Evolutionary conservation across 768 basidiomycete species (phyloP).

Genomic region (Hypsizygus marmoreus): DNA sequence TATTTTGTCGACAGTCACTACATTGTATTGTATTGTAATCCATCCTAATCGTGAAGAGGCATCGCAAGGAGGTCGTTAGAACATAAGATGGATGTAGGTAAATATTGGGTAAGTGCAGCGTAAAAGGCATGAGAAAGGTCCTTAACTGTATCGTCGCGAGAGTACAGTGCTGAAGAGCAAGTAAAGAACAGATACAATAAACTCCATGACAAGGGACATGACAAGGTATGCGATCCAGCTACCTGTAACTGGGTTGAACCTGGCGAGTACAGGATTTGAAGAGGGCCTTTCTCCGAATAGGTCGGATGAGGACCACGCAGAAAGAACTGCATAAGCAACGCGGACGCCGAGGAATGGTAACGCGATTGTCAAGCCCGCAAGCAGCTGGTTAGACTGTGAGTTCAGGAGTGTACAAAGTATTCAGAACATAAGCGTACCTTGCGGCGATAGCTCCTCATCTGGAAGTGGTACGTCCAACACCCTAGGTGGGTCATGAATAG

Average conservation of each 20-base stretch:
- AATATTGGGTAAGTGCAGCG: neutral
- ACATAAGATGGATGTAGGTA: constrained; percentile 2
- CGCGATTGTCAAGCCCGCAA: constrained; percentile 52
- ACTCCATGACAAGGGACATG: constrained; percentile 66
- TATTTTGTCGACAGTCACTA: constrained; percentile 3
- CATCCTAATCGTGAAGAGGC: constrained; percentile 6
- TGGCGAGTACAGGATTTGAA: constrained; percentile 44
- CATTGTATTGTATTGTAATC: constrained; percentile 5
- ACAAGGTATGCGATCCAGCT: constrained; percentile 59
- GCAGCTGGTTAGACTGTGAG: constrained; percentile 42
- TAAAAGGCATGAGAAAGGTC: neutral
- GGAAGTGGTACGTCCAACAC: constrained; percentile 48
- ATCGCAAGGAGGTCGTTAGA: constrained; percentile 2
- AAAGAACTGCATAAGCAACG: constrained; percentile 58
- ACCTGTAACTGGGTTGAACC: constrained; percentile 59
- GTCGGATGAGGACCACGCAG: constrained; percentile 57
- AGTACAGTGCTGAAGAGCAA: constrained; percentile 47
- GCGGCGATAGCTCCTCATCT: constrained; percentile 47
- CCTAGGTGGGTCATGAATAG: constrained; percentile 42
- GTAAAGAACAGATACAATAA: constrained; percentile 48
- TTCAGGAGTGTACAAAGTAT: neutral
- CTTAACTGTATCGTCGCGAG: constrained; percentile 29
- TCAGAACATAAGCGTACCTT: constrained; percentile 33
- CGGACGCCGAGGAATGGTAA: constrained; percentile 63
- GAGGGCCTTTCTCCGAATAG: constrained; percentile 39